Percentiles rank a stretch among this genome's conserved stretches.
Evolutionary conservation across 345 rosid genomes (phyloP).

Genomic region (Acer yangbiense): DNA sequence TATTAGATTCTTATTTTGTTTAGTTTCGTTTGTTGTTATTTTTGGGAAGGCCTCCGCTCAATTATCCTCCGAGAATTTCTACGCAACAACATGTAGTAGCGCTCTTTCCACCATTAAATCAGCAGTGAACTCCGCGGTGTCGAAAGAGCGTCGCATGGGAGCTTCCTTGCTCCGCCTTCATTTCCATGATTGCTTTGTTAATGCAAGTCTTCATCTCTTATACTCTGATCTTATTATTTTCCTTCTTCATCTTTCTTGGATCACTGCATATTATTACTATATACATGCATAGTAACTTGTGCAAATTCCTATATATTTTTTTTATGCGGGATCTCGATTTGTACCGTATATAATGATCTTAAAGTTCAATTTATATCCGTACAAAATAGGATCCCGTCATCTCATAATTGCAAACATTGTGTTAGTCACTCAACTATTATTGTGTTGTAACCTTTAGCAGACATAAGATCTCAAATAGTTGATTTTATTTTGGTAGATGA

Average conservation of each 20-base stretch:
- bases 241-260: neutral
- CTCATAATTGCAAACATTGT: neutral
- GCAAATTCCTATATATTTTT: too few relatives aligned
- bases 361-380: too few relatives aligned
- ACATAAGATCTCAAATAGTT: neutral
- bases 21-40: neutral
- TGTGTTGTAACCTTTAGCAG: neutral
- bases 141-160: slow-evolving; percentile 54
- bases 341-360: too few relatives aligned
- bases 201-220: slow-evolving; percentile 33
- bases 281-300: too few relatives aligned
- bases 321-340: too few relatives aligned
- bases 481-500: neutral
- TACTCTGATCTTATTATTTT: neutral
- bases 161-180: slow-evolving; percentile 67
- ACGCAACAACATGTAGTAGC: slow-evolving; percentile 39
- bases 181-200: slow-evolving; percentile 67
- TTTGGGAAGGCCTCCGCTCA: slow-evolving; percentile 33
- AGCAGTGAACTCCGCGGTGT: slow-evolving; percentile 40
- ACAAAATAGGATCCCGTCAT: too few relatives aligned
- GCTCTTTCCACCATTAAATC: slow-evolving; percentile 41
- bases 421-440: neutral
- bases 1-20: neutral
- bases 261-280: too few relatives aligned
- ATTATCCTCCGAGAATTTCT: slow-evolving; percentile 37